A percentile compares a stretch with the other conserved stretches of the same genome.
Conservation (phyloP, 176 grass and related monocot species). For the Olyra latifolia region DNA sequence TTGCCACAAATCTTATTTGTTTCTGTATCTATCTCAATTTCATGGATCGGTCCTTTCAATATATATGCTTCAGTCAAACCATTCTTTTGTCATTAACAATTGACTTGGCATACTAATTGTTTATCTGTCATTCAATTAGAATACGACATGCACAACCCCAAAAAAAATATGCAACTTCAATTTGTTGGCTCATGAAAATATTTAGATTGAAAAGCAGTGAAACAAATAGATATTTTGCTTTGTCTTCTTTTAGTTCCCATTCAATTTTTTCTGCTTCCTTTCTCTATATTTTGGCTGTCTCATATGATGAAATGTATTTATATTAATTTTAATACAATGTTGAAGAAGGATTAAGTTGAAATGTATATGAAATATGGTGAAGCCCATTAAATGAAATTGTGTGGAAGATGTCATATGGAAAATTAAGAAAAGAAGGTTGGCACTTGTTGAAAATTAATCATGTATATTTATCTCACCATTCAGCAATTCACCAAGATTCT, state of each 20-base stretch:
- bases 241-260: not conserved
- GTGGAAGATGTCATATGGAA: not conserved
- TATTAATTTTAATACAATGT: not conserved
- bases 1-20: no score
- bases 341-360: not conserved
- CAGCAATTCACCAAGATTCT: not conserved
- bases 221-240: not conserved
- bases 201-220: not conserved
- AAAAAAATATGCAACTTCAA: no score
- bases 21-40: not conserved
- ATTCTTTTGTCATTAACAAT: not conserved
- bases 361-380: not conserved
- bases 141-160: not conserved
- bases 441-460: constrained; percentile 9
- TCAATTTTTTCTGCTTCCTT: not conserved
- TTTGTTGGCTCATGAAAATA: not conserved
- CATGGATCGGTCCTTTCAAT: not conserved
- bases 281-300: not conserved
- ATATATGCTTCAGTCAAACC: not conserved
- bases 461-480: not conserved
- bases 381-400: not conserved
- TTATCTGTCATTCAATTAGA: not conserved
- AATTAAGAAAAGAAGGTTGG: not conserved
- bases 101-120: not conserved
- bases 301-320: not conserved